Conservation (phyloP, 1,284 basidiomycete species). For the Austropuccinia psidii region DNA sequence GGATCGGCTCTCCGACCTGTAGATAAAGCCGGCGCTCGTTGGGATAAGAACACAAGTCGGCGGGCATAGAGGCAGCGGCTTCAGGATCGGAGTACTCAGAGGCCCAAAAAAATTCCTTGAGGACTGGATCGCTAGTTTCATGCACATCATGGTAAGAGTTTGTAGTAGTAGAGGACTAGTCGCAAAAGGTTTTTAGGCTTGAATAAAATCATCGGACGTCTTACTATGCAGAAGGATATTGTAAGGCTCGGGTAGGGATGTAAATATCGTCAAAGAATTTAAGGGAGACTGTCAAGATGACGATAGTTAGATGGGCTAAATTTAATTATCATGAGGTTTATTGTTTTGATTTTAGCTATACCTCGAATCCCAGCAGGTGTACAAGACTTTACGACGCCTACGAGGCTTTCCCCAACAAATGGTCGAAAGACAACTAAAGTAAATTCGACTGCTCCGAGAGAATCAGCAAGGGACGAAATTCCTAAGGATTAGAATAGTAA, state of each 20-base stretch:
- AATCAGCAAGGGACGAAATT: not conserved
- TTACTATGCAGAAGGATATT: constrained; percentile 29
- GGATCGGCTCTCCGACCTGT: constrained; percentile 29
- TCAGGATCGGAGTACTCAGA: constrained; percentile 34
- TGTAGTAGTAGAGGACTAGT: too few species aligned
- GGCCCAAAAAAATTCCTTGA: constrained; percentile 36
- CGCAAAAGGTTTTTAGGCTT: too few species aligned
- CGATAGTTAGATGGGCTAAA: too few species aligned
- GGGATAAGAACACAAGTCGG: constrained; percentile 9
- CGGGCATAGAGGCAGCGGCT: not conserved
- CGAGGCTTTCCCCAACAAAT: constrained; percentile 30
- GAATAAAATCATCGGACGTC: too few species aligned
- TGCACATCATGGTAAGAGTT: too few species aligned
- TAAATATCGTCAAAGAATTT: constrained; percentile 35
- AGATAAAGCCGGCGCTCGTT: constrained; percentile 24
- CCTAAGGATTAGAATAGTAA: not conserved
- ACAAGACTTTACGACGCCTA: constrained; percentile 30
- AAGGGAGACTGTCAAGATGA: constrained; percentile 25
- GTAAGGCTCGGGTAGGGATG: constrained; percentile 16
- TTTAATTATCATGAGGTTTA: too few species aligned
- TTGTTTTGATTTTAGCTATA: too few species aligned
- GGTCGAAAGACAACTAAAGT: constrained; percentile 34
- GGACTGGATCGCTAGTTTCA: constrained; percentile 16
- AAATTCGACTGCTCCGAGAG: constrained; percentile 20
- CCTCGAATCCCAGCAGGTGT: constrained; percentile 29